phyloP scores from a whole-genome alignment of 768 basidiomycete genomes.

The Pholiota microspora region DNA sequence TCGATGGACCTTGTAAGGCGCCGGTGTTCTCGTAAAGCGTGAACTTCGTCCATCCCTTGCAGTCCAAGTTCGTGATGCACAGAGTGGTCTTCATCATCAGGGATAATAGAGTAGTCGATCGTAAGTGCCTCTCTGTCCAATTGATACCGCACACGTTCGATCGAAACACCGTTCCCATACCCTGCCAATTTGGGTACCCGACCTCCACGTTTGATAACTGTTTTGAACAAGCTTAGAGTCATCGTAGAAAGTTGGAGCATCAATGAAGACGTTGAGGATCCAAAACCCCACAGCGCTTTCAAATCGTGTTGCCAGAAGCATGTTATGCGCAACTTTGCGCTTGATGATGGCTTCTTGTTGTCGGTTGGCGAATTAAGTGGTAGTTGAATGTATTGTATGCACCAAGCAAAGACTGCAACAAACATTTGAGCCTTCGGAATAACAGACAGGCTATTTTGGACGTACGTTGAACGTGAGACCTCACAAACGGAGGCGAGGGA shows the following conservation, averaged over 20 bases:
- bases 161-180: constrained; percentile 78
- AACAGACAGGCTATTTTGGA: constrained; percentile 9
- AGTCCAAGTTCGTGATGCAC: constrained; percentile 24
- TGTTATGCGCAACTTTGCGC: constrained; percentile 66
- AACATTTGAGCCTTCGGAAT: constrained; percentile 12
- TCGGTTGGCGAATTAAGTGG: constrained; percentile 29
- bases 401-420: constrained; percentile 82
- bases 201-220: constrained; percentile 71
- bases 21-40: constrained; percentile 60
- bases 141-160: constrained; percentile 79
- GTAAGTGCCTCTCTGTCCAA: constrained; percentile 80
- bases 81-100: constrained; percentile 59
- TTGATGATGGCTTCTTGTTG: constrained; percentile 31
- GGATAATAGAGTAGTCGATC: constrained; percentile 81
- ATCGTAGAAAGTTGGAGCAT: constrained; percentile 86
- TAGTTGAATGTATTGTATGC: constrained; percentile 67
- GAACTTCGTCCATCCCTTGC: constrained; percentile 63
- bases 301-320: constrained; percentile 97
- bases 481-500: constrained; percentile 88
- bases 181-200: constrained; percentile 74
- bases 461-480: constrained; percentile 77
- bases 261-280: constrained; percentile 53
- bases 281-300: constrained; percentile 81
- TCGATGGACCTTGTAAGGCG: constrained; percentile 77
- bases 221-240: constrained; percentile 76